phyloP scores from a whole-genome alignment of 768 basidiomycete genomes.

The Kwoniella mangroviensis region DNA sequence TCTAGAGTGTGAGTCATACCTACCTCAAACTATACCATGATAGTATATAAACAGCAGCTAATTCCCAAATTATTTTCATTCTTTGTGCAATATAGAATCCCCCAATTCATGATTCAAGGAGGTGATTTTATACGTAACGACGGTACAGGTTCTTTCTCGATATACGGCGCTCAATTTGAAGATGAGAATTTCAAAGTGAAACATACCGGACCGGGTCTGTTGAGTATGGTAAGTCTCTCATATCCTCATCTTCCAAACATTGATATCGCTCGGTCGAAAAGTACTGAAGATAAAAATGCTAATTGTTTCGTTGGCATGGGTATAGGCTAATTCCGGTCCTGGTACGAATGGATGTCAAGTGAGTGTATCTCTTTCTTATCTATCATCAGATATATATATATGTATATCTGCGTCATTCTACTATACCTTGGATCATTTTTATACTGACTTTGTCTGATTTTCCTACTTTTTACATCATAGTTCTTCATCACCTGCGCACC shows the following conservation, averaged over 20 bases:
- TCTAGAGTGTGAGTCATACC: conserved; percentile 13
- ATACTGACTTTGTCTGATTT: conserved; percentile 6
- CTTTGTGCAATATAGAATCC: conserved; percentile 36
- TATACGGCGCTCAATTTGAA: conserved; percentile 95
- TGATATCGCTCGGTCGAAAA: no score
- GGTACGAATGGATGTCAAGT: conserved; percentile 89
- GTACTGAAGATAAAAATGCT: neutral
- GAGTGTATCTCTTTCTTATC: neutral
- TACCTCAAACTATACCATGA: no score
- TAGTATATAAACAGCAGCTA: no score
- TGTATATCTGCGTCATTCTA: no score
- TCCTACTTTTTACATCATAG: conserved; percentile 56
- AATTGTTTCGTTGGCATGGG: conserved; percentile 4
- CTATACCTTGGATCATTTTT: no score
- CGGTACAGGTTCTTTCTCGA: conserved; percentile 94
- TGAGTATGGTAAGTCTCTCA: conserved; percentile 75
- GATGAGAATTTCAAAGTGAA: conserved; percentile 95
- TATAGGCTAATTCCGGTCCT: conserved; percentile 89
- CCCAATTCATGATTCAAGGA: conserved; percentile 92
- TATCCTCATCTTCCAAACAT: no score
- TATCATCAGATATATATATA: neutral
- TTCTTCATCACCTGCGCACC: conserved; percentile 97
- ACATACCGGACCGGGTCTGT: conserved; percentile 79
- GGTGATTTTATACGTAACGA: conserved; percentile 95
- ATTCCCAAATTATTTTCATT: neutral